Evolutionary conservation across 768 basidiomycete species (phyloP).

Genomic region (Gymnopilus dilepis): DNA sequence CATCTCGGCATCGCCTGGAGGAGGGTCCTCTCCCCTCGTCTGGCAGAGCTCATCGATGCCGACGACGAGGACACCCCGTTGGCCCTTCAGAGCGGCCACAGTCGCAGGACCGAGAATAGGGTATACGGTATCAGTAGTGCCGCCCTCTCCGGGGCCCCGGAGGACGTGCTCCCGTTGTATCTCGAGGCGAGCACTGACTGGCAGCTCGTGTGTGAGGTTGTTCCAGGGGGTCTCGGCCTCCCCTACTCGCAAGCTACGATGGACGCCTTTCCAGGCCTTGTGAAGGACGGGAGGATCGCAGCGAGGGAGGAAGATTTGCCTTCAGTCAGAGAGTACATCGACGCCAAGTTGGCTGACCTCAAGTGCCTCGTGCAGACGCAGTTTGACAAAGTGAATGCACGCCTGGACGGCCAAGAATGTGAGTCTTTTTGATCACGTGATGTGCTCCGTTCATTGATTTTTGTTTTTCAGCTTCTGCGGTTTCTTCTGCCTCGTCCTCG

Average conservation of each 20-base stretch:
- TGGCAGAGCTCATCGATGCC: neutral
- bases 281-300: no score
- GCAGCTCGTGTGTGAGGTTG: conserved; percentile 24
- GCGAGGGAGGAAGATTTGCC: neutral
- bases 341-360: no score
- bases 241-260: conserved; percentile 7
- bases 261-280: no score
- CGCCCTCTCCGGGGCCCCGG: conserved; percentile 21
- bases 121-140: conserved; percentile 34
- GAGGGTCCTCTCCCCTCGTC: neutral
- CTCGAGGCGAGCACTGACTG: conserved; percentile 28
- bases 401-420: no score
- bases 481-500: no score
- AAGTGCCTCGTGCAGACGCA: no score
- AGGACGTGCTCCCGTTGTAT: conserved; percentile 30
- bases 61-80: conserved; percentile 14
- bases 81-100: conserved; percentile 22
- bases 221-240: conserved; percentile 26
- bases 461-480: no score
- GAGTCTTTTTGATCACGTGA: no score
- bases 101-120: conserved; percentile 24
- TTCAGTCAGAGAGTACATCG: no score
- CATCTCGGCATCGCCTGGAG: neutral
- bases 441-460: no score
- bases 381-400: no score